Base-by-base conservation (phyloP, 352 stramenopile genomes). In the Blastocystis sp. region DNA sequence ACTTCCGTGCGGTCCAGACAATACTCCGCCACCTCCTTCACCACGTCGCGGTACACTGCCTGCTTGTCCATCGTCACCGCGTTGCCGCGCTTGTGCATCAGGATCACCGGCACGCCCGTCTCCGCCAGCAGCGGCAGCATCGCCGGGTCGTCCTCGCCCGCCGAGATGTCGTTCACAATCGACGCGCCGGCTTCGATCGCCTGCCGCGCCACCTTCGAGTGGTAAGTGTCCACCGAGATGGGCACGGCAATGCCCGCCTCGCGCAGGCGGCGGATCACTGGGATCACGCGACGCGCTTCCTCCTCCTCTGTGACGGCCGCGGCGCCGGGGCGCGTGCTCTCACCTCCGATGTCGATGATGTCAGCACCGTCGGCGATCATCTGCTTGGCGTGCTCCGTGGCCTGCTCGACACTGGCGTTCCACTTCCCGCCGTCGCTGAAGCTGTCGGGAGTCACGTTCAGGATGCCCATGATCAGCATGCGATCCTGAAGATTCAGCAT, bases 361-460 rank as follows among this genome's bases (percentile, higher is more conserved):
- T 94, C 92, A 3, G 96, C 95, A 6, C 96, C 96, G 65, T 95
- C 89, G 7, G 90, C 82, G 61, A 93, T 92, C 93, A 99, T 95
- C 74, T 95, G 89, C 11, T 96, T 87, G 0, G 95, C 95, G 28
- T 93, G 93, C 10, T 92, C 70, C 9, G 98, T 92, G 2, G 96
- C 94, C 19, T 82, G 60, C 34, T 80, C 59, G 54, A 89, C 90
- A 1, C 89, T 90, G 1, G 90, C 89, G 57, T 93, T 92, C 89
- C 92, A 93, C 60, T 91, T 91, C 7, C 94, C 94, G 71, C 94
- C 95, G 89, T 96, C 95, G 91, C 94, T 98, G 89, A 99, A 99
- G 90, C 94, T 98, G 90, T 99, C 96, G 10, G 97, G 96, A 21
- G 97, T 99, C n/a, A 98, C 93, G 91, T 99, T 99, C 4, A 99